Percentiles rank a stretch among this genome's conserved stretches.
These are phyloP conservation scores for Kazachstania sp. DNA, from an alignment of 1,139 yeast genomes.

Conservation along the genomic window DNA sequence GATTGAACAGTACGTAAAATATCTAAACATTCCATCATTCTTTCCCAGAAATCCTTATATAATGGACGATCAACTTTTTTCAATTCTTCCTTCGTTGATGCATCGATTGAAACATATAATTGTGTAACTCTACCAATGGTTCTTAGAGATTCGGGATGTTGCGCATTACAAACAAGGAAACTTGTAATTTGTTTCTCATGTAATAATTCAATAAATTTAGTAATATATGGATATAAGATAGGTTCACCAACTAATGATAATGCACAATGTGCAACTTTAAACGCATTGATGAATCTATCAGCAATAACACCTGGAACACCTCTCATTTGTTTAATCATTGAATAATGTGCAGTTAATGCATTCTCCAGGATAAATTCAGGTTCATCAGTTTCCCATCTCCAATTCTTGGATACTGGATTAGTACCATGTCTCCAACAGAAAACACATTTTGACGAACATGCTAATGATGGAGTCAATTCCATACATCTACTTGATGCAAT, in stretches of 20 bases:
- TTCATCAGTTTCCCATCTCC: slow-evolving; percentile 94
- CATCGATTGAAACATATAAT: slow-evolving; percentile 86
- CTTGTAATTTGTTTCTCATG: slow-evolving; percentile 75
- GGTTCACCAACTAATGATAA: slow-evolving; percentile 91
- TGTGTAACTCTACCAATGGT: slow-evolving; percentile 73
- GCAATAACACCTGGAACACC: slow-evolving; percentile 93
- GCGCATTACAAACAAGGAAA: slow-evolving; percentile 89
- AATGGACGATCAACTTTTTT: slow-evolving; percentile 83
- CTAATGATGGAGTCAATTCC: slow-evolving; percentile 92
- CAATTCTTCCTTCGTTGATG: slow-evolving; percentile 72
- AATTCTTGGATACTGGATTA: slow-evolving; percentile 89
- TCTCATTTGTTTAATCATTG: slow-evolving; percentile 86
- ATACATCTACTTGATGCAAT: slow-evolving; percentile 84
- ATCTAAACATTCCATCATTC: slow-evolving; percentile 72
- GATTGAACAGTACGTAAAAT: slow-evolving; percentile 62
- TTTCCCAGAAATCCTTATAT: slow-evolving; percentile 88
- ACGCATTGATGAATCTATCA: slow-evolving; percentile 85
- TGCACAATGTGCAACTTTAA: slow-evolving; percentile 83
- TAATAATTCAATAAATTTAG: slow-evolving; percentile 70
- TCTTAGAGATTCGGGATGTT: slow-evolving; percentile 79
- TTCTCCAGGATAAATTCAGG: slow-evolving; percentile 80
- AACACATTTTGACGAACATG: slow-evolving; percentile 92
- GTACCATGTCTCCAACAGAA: slow-evolving; percentile 98
- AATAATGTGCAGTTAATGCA: slow-evolving; percentile 81
- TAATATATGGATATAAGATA: slow-evolving; percentile 83